A percentile compares a stretch with the other conserved stretches of the same genome.
Evolutionary conservation across 73 alveolate species (phyloP).

Genomic region (Paramecium octaurelia): DNA sequence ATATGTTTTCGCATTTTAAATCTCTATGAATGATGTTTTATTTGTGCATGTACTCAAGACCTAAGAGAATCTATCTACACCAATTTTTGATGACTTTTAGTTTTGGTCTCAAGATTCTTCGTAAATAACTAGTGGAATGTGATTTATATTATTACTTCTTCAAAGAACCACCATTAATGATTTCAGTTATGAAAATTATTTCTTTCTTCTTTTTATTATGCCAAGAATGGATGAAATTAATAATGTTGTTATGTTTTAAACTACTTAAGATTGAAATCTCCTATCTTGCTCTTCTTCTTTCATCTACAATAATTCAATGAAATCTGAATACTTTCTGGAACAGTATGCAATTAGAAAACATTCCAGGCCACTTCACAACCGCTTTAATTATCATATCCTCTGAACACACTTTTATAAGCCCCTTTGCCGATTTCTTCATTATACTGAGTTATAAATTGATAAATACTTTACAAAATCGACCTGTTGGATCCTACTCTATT

Average conservation of each 20-base stretch:
- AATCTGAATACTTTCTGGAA: conserved; percentile 50
- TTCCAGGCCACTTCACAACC: conserved; percentile 87
- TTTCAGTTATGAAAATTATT: conserved; percentile 85
- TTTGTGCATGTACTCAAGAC: conserved; percentile 90
- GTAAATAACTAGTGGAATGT: conserved; percentile 64
- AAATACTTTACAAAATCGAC: conserved; percentile 59
- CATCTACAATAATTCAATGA: conserved; percentile 17
- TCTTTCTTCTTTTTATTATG: conserved; percentile 65
- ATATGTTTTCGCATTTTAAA: conserved; percentile 81
- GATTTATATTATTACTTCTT: conserved; percentile 24
- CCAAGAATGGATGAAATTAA: conserved; percentile 84
- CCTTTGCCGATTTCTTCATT: conserved; percentile 67
- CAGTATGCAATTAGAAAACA: conserved; percentile 62
- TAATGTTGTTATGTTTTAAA: conserved; percentile 79
- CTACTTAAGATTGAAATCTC: conserved; percentile 76
- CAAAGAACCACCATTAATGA: conserved; percentile 87
- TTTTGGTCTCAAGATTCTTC: conserved; percentile 77
- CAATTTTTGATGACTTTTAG: conserved; percentile 93
- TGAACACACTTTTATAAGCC: conserved; percentile 65
- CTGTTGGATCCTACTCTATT: conserved; percentile 59
- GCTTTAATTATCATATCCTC: conserved; percentile 76
- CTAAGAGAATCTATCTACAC: conserved; percentile 92
- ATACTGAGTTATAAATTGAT: conserved; percentile 1
- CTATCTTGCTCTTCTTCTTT: conserved; percentile 66
- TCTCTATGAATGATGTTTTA: conserved; percentile 95